These are phyloP conservation scores for Stemphylium vesicarium DNA, from an alignment of 2,329 filamentous ascomycete species.

Conservation along the genomic window DNA sequence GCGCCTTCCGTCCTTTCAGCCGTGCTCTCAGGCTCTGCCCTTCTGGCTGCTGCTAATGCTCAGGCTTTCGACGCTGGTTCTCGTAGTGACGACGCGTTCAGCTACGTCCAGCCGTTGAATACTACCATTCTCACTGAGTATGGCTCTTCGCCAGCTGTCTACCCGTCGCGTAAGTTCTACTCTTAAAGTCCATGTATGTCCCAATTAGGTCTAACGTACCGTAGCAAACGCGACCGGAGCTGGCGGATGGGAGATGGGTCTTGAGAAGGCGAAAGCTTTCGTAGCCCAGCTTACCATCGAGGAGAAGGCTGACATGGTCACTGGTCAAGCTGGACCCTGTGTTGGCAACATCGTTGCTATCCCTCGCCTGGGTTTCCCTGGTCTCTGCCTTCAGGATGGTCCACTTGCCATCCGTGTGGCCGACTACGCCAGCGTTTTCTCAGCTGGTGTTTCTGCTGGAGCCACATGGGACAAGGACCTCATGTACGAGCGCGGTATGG, in stretches of 20 bases:
- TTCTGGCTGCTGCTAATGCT: conserved; percentile 32
- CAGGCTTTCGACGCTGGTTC: conserved; percentile 29
- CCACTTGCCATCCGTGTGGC: conserved; percentile 45
- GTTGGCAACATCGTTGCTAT: conserved; percentile 57
- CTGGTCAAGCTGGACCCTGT: conserved; percentile 58
- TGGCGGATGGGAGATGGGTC: conserved; percentile 42
- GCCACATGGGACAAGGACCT: conserved; percentile 50
- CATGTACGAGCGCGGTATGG: conserved; percentile 45
- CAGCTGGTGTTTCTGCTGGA: conserved; percentile 48
- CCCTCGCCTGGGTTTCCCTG: conserved; percentile 47
- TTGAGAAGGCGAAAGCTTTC: conserved; percentile 42
- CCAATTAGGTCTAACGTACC: conserved; percentile 46
- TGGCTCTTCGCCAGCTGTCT: conserved; percentile 36
- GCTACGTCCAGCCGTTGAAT: conserved; percentile 38
- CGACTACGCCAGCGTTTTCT: conserved; percentile 49
- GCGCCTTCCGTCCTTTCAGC: conserved; percentile 31
- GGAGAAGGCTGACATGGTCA: conserved; percentile 46
- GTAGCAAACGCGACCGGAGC: conserved; percentile 38
- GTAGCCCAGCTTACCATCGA: conserved; percentile 39
- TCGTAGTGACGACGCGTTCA: conserved; percentile 31
- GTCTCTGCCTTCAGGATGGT: conserved; percentile 52
- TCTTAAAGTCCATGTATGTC: neutral
- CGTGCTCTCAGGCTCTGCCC: conserved; percentile 30
- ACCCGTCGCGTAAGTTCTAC: conserved; percentile 37
- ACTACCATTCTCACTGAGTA: conserved; percentile 39